phyloP scores from a whole-genome alignment of 352 stramenopile genomes.

The Pythium angustatum region DNA sequence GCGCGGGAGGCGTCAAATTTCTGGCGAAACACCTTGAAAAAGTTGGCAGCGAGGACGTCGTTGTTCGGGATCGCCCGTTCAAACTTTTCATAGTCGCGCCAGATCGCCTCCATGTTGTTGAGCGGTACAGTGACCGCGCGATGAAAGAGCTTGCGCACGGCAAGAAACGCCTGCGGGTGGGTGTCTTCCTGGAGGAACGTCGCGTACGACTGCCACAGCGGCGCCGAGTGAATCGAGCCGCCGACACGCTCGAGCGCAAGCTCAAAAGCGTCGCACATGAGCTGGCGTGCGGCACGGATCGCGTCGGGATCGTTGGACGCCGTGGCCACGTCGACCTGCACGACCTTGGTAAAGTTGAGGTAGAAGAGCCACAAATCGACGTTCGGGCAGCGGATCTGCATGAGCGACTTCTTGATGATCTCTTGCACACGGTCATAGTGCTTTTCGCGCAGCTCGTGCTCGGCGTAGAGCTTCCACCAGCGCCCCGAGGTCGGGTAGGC shows the following conservation, averaged over 20 bases:
- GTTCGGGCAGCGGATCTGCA: slow-evolving; percentile 78
- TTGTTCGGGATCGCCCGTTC: slow-evolving; percentile 88
- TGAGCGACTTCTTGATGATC: slow-evolving; percentile 89
- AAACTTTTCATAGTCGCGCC: slow-evolving; percentile 89
- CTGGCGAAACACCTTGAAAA: slow-evolving; percentile 86
- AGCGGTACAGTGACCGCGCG: slow-evolving; percentile 77
- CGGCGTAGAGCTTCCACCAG: slow-evolving; percentile 87
- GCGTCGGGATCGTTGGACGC: slow-evolving; percentile 56
- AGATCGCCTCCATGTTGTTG: slow-evolving; percentile 78
- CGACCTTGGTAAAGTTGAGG: slow-evolving; percentile 85
- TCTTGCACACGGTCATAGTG: slow-evolving; percentile 85
- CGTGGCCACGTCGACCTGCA: slow-evolving; percentile 75
- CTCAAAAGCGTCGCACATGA: slow-evolving; percentile 87
- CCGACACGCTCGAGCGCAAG: slow-evolving; percentile 82
- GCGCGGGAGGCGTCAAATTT: slow-evolving; percentile 83
- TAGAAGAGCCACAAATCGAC: slow-evolving; percentile 89
- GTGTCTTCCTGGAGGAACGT: slow-evolving; percentile 77
- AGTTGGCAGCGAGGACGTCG: slow-evolving; percentile 81
- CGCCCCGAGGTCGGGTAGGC: slow-evolving; percentile 75
- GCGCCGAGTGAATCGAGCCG: slow-evolving; percentile 69
- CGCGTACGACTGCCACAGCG: slow-evolving; percentile 85
- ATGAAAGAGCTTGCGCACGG: slow-evolving; percentile 84
- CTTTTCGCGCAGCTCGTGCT: slow-evolving; percentile 85
- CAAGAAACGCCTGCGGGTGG: slow-evolving; percentile 72
- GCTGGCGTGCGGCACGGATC: slow-evolving; percentile 59